A percentile compares a stretch with the other conserved stretches of the same genome.
phyloP scores from a whole-genome alignment of 1,139 yeast species.

The Pichia sp. region DNA sequence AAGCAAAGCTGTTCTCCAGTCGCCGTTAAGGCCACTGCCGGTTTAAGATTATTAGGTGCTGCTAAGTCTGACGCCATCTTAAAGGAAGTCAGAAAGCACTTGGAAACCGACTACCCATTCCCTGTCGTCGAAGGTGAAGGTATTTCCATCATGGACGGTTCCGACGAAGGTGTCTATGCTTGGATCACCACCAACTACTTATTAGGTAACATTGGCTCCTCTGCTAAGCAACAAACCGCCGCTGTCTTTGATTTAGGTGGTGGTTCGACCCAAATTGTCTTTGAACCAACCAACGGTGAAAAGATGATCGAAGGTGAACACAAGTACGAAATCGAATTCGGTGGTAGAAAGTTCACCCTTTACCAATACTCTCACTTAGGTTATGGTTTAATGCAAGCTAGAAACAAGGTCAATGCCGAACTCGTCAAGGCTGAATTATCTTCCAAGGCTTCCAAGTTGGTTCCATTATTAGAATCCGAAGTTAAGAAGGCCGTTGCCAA shows the following conservation, averaged over 20 bases:
- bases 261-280: slow-evolving; percentile 97
- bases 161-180: slow-evolving; percentile 98
- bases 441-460: slow-evolving; percentile 28
- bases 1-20: slow-evolving; percentile 83
- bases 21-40: slow-evolving; percentile 98
- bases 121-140: slow-evolving; percentile 87
- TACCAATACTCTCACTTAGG: slow-evolving; percentile 97
- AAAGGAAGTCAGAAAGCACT: slow-evolving; percentile 69
- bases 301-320: slow-evolving; percentile 85
- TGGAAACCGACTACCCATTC: slow-evolving; percentile 82
- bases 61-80: slow-evolving; percentile 69
- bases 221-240: slow-evolving; percentile 75
- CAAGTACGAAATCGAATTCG: slow-evolving; percentile 76
- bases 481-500: slow-evolving; percentile 42
- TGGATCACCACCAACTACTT: slow-evolving; percentile 97
- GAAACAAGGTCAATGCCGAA: slow-evolving; percentile 71
- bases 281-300: slow-evolving; percentile 74
- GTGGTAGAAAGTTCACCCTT: slow-evolving; percentile 74
- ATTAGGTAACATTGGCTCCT: slow-evolving; percentile 85
- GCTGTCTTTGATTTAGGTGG: slow-evolving; percentile 99
- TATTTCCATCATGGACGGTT: slow-evolving; percentile 90
- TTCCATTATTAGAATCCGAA: slow-evolving; percentile 33
- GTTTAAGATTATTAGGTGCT: slow-evolving; percentile 82
- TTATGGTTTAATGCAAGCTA: slow-evolving; percentile 92
- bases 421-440: slow-evolving; percentile 51